Base-by-base conservation (phyloP, 2,329 filamentous ascomycete genomes). In the Colletotrichum acutatum region DNA sequence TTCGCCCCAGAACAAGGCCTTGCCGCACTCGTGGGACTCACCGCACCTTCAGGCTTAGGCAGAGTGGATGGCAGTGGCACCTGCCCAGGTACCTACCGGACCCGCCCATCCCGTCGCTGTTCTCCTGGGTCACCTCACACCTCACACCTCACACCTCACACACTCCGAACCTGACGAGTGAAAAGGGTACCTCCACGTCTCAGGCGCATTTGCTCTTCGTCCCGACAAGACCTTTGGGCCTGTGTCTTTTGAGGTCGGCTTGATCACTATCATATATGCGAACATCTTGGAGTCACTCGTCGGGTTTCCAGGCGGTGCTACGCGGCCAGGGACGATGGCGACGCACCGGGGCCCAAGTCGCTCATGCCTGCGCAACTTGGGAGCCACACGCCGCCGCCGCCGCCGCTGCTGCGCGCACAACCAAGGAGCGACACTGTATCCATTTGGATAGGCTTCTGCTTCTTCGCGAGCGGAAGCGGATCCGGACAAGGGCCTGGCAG, bases 41-140 rank as follows among this genome's bases (percentile, higher is more conserved):
- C 66, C 66, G 32, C 59, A 64, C 42, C 49, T 72, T 67, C 65
- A 60, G 60, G 60, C 49, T 72, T 67, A 61, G 66, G 66, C 66
- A 73, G 66, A 63, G 65, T 72, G 66, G 37, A 66, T 65, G 70
- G 70, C 66, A 64, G 69, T 72, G 66, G 70, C 66, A 64, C 59
- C 66, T 72, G 42, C 42, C 66, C 69, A 30, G 28, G 28, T 30
- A 34, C 32, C 32, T 34, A 14, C 3, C 37, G 66, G 70, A 69
- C 70, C 66, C 70, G 70, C 66, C 59, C 53, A 46, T 72, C 66
- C 70, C 70, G 70, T 68, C 68, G 53, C 11, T 34, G 4, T 53
- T 69, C 58, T 69, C 42, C 59, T 59, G 42, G 53, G 49, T n/a
- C 30, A 7, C 16, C 26, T n/a, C 28, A 19, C 24, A 37, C 19